Base-by-base conservation (phyloP, 148 eudicot species). In the Vaccinium corymbosum region DNA sequence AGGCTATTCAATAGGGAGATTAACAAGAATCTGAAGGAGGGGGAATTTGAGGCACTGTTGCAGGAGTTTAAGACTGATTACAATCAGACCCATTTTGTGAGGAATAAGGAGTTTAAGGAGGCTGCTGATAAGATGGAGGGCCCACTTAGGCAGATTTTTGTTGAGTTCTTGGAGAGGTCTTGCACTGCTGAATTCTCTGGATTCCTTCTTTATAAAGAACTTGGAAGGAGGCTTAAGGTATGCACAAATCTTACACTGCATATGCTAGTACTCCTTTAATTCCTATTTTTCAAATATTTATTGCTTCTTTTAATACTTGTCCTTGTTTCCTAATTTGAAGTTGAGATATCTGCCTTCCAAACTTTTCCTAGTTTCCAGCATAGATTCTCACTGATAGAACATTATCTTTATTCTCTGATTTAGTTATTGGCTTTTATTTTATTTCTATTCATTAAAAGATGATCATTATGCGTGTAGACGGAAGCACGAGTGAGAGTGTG, bases 101-200 rank as follows among this genome's bases (percentile, higher is more conserved):
- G 99, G 90, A 97, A 94, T 86, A 94, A 92, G 80, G 99, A 94
- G 84, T 97, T 97, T 82, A 97, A 94, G 83, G 99, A 97, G 80
- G 98, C 99, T 85, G 99, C 99, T 78, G 99, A 97, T 73, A 89
- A 92, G 52, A 86, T 97, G 68, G 85, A 93, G 77, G 98, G 97
- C 0, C 95, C 97, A 0, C 79, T 97, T 12, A 86, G 99, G 8
- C 94, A 92, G 85, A 97, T 97, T 56, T 97, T 97, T 80, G 99
- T 97, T 1, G 99, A 97, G 93, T 97, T 97, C 84, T 86, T 97
- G 86, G 98, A 97, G 90, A 92, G 99, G 90, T 97, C 99, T 83
- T 97, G 99, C 82, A 97, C 99, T 84, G 99, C 99, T 88, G 98
- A 94, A 83, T 97, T 97, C 87, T 97, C 99, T 76, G 99, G 99